Percentiles rank a stretch among this genome's conserved stretches.
Evolutionary conservation across 2,329 filamentous ascomycete species (phyloP).

Genomic region (Fusarium incarnatum): DNA sequence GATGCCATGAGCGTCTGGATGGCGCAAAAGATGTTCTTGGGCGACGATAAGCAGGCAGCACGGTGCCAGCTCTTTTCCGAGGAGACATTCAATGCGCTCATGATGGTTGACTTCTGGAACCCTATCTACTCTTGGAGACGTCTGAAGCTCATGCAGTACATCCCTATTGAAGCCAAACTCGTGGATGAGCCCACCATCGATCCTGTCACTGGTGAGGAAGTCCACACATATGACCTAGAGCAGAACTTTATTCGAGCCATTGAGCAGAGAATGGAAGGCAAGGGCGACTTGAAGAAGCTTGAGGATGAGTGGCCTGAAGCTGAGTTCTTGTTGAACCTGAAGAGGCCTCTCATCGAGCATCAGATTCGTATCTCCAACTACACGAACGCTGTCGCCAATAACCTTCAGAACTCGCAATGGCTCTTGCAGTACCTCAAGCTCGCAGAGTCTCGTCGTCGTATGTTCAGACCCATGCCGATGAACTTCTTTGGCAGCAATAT

Average conservation of each 20-base stretch:
- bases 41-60: background rate
- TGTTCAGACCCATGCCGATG: conserved; percentile 1
- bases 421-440: background rate
- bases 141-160: background rate
- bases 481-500: conserved; percentile 6
- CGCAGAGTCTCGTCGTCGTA: conserved; percentile 1
- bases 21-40: background rate
- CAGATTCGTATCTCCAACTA: background rate
- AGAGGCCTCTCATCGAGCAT: conserved; percentile 1
- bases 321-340: background rate
- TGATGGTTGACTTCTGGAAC: conserved; percentile 4
- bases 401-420: background rate
- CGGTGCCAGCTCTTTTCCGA: background rate
- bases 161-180: background rate
- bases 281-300: background rate
- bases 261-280: background rate
- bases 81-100: background rate
- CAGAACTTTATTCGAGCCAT: background rate
- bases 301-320: background rate
- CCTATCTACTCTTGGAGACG: conserved; percentile 1
- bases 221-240: background rate
- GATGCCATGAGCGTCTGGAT: background rate
- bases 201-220: background rate
- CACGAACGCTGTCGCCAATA: background rate
- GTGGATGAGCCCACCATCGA: background rate